phyloP scores from a whole-genome alignment of 164 flowering plant species.

The Kalanchoe fedtschenkoi region DNA sequence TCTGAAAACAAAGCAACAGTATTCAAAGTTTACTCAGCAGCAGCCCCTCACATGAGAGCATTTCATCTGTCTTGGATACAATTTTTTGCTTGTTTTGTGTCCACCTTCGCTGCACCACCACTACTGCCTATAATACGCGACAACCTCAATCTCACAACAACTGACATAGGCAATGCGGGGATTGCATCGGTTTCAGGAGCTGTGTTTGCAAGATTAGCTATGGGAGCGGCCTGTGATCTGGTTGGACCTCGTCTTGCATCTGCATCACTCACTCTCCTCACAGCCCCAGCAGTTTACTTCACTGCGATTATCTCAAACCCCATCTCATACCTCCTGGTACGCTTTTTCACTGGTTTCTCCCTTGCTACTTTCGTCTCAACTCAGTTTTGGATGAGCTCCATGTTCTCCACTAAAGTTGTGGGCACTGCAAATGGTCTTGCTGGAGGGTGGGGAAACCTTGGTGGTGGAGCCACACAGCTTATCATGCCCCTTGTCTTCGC shows the following conservation, averaged over 20 bases:
- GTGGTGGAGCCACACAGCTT: constrained; percentile 86
- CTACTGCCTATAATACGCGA: constrained; percentile 74
- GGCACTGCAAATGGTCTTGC: constrained; percentile 70
- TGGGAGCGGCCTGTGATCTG: constrained; percentile 83
- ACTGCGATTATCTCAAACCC: constrained; percentile 34
- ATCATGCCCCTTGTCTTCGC: constrained; percentile 67
- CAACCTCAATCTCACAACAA: constrained; percentile 60
- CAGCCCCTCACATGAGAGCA: constrained; percentile 74
- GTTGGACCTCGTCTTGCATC: constrained; percentile 76
- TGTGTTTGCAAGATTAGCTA: constrained; percentile 59
- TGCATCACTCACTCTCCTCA: constrained; percentile 47
- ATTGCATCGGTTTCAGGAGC: constrained; percentile 83
- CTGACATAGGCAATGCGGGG: constrained; percentile 83
- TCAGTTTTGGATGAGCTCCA: constrained; percentile 92
- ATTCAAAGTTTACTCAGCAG: constrained; percentile 34
- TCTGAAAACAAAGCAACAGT: constrained; percentile 68
- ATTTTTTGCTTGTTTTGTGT: constrained; percentile 76
- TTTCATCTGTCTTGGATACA: constrained; percentile 80
- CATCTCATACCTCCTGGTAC: constrained; percentile 42
- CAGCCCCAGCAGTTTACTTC: constrained; percentile 66
- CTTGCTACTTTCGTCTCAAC: constrained; percentile 77
- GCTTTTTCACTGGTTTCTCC: constrained; percentile 79
- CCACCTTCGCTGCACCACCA: constrained; percentile 79
- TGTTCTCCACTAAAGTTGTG: constrained; percentile 55
- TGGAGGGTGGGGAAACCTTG: constrained; percentile 89